A percentile compares a stretch with the other conserved stretches of the same genome.
Conservation (phyloP, 805 yeast genomes). For the Ogataea zsoltii region DNA sequence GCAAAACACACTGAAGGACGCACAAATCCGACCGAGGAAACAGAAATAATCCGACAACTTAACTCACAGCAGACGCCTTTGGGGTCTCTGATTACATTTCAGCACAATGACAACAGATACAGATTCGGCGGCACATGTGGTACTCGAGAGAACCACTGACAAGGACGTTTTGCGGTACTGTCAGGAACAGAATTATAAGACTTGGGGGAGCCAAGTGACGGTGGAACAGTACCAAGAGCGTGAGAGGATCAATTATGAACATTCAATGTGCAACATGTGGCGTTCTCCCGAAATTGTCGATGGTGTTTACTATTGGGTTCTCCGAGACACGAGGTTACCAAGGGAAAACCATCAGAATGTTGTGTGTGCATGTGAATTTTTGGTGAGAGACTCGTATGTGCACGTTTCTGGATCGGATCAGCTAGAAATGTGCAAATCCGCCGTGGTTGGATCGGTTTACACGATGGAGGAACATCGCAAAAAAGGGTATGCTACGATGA, state of each 20-base stretch:
- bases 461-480: slow-evolving; percentile 50
- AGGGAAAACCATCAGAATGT: slow-evolving; percentile 19
- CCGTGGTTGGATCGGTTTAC: slow-evolving; percentile 60
- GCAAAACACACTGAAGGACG: too few relatives aligned
- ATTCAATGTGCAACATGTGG: slow-evolving; percentile 23
- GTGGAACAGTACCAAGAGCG: slow-evolving; percentile 26
- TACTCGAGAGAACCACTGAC: slow-evolving; percentile 23
- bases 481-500: slow-evolving; percentile 53
- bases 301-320: slow-evolving; percentile 31
- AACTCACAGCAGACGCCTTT: too few relatives aligned
- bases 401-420: slow-evolving; percentile 5
- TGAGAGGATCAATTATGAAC: slow-evolving; percentile 21
- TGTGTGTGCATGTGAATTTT: slow-evolving; percentile 33
- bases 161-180: slow-evolving; percentile 20
- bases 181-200: slow-evolving; percentile 22
- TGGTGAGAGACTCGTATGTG: slow-evolving; percentile 26
- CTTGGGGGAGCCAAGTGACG: slow-evolving; percentile 30
- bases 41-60: too few relatives aligned
- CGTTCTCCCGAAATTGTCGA: slow-evolving; percentile 10
- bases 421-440: slow-evolving; percentile 18
- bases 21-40: too few relatives aligned
- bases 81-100: too few relatives aligned
- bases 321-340: slow-evolving; percentile 22
- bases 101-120: neutral
- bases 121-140: neutral